Percentiles rank a stretch among this genome's conserved stretches.
Conservation (phyloP, 2,329 filamentous ascomycete species). For the Balansia obtecta region DNA sequence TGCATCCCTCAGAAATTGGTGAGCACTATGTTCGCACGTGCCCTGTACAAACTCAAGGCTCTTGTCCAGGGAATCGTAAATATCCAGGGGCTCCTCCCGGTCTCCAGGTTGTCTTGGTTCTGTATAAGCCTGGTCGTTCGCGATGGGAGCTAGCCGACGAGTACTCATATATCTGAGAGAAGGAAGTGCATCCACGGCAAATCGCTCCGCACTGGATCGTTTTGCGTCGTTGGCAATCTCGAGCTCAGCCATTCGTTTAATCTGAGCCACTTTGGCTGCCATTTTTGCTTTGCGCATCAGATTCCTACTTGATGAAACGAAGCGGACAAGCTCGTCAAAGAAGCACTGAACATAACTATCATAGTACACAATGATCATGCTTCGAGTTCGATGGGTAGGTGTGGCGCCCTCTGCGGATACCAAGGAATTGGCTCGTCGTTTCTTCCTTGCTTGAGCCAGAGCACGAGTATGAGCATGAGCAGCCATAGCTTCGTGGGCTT, state of each 20-base stretch:
- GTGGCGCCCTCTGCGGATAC: constrained; percentile 35
- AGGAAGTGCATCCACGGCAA: constrained; percentile 20
- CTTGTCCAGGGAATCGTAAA: constrained; percentile 66
- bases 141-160: constrained; percentile 20
- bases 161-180: constrained; percentile 29
- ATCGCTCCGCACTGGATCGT: constrained; percentile 22
- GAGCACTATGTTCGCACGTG: constrained; percentile 75
- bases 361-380: constrained; percentile 81
- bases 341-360: constrained; percentile 75
- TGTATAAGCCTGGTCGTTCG: constrained; percentile 11
- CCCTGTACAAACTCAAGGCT: constrained; percentile 67
- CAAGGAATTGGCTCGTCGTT: constrained; percentile 38
- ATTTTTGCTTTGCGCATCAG: constrained; percentile 79
- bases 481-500: constrained; percentile 32
- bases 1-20: constrained; percentile 79
- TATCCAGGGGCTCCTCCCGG: constrained; percentile 22
- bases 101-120: neutral
- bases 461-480: constrained; percentile 35
- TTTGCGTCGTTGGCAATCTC: constrained; percentile 41
- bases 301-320: constrained; percentile 69
- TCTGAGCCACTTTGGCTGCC: constrained; percentile 61
- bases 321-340: constrained; percentile 72
- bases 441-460: constrained; percentile 35
- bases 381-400: constrained; percentile 53
- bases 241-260: constrained; percentile 46